These are phyloP conservation scores for Umbelopsis sp. DNA, from an alignment of 192 early-diverging fungal genomes.

Conservation along the genomic window DNA sequence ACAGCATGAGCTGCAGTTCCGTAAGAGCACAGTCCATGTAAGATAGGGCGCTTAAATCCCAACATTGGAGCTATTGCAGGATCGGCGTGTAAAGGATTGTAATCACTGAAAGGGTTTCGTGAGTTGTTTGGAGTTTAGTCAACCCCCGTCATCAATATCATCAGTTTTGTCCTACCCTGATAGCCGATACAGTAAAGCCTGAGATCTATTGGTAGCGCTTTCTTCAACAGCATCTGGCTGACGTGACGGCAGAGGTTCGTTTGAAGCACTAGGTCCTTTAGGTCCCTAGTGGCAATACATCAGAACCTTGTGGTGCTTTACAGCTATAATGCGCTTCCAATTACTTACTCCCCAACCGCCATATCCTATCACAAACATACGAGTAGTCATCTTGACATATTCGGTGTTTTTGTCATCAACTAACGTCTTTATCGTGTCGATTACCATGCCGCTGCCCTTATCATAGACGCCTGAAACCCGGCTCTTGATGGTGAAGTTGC, in stretches of 20 bases:
- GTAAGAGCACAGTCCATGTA: conserved; percentile 73
- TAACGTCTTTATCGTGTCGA: conserved; percentile 58
- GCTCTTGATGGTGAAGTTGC: conserved; percentile 58
- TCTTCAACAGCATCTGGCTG: conserved; percentile 60
- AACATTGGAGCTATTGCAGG: conserved; percentile 63
- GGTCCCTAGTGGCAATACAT: conserved; percentile 50
- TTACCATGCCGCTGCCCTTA: conserved; percentile 73
- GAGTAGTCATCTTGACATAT: conserved; percentile 50
- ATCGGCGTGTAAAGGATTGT: conserved; percentile 79
- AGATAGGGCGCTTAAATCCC: conserved; percentile 72
- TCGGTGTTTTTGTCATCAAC: conserved; percentile 46
- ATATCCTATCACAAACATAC: conserved; percentile 68
- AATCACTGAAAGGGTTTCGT: conserved; percentile 52
- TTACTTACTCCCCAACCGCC: conserved; percentile 65
- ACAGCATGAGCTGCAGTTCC: conserved; percentile 64
- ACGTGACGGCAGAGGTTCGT: conserved; percentile 53
- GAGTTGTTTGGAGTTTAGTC: background rate
- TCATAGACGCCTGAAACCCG: conserved; percentile 72
- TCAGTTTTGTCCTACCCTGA: conserved; percentile 55
- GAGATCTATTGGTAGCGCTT: conserved; percentile 47
- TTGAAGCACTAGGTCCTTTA: conserved; percentile 63
- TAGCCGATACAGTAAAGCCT: conserved; percentile 74
- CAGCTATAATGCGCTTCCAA: background rate
- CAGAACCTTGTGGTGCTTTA: background rate
- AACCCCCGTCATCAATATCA: background rate